Conservation (phyloP, 1,284 basidiomycete species). For the Moesziomyces sp. region DNA sequence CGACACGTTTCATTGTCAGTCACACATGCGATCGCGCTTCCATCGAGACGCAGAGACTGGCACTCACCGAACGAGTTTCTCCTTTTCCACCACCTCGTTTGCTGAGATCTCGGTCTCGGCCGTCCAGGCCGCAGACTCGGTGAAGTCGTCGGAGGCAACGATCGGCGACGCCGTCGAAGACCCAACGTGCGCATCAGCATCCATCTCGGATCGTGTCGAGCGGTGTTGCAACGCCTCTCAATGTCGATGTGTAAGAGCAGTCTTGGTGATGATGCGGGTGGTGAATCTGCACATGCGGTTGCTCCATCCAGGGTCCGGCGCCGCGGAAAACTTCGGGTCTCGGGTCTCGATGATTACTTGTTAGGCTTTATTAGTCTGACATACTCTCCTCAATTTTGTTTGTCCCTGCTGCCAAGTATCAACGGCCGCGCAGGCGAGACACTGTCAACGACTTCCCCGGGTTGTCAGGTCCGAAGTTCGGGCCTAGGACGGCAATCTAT, state of each 20-base stretch:
- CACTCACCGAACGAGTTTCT: constrained; percentile 61
- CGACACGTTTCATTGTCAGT: background rate
- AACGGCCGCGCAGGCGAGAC: too few relatives aligned
- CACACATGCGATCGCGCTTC: background rate
- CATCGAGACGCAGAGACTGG: background rate
- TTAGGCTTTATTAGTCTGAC: background rate
- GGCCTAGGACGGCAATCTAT: background rate
- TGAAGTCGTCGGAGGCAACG: constrained; percentile 37
- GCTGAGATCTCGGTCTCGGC: constrained; percentile 61
- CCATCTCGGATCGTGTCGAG: constrained; percentile 4
- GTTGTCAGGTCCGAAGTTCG: too few relatives aligned
- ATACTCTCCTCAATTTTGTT: background rate
- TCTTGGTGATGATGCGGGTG: background rate
- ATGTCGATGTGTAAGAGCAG: background rate
- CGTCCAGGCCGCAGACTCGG: constrained; percentile 52
- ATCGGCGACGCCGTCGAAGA: constrained; percentile 37
- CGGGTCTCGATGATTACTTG: background rate
- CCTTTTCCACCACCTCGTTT: constrained; percentile 67
- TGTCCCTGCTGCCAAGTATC: background rate
- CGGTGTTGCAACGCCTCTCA: background rate
- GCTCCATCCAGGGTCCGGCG: background rate
- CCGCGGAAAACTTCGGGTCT: background rate
- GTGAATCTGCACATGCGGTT: background rate
- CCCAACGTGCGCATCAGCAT: constrained; percentile 10
- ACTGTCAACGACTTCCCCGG: too few relatives aligned